Base-by-base conservation (phyloP, 495 filamentous ascomycete species). In the Daldinia decipiens region DNA sequence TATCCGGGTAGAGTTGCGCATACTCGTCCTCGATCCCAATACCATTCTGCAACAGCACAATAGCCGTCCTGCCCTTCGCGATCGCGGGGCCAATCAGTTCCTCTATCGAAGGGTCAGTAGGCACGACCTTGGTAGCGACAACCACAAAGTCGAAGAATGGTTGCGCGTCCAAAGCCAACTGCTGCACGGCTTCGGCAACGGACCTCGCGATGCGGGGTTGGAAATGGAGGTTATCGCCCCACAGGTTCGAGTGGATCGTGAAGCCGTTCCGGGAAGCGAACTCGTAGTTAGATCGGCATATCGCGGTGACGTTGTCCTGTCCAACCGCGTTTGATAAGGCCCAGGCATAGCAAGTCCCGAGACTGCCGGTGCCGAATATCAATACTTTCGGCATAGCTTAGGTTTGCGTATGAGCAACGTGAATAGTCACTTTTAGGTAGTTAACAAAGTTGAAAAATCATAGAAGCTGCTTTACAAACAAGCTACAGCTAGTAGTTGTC, bases 281-380 rank as follows among this genome's bases (percentile, higher is more conserved):
- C 1, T 77, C 76, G 75, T 85, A 89, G 76, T 89, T 90, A 3
- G 85, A 87, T 31, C 88, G 82, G 60, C 86, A 83, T 15, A 89
- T 77, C 1, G 82, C 78, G 5, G 84, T 85, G 34, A 87, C 81
- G 29, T 71, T 71, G 8, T 58, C 45, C 64, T 73, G 65, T 19
- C 80, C 81, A 3, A 77, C 74, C 27, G 81, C 81, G 12, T 75
- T 69, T 39, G 82, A 72, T 5, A 90, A 78, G 21, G 84, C 78
- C 57, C 82, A 82, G 26, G 82, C 78, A 32, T 85, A 85, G 21
- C 86, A 79, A 0, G 82, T 72, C 29, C 87, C 88, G 1, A 89
- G 79, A 51, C 81, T 82, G 0, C 87, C 88, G 11, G 80, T 71
- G 11, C 87, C 87, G 58, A 88, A 82, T 1, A 89, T 56, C 19